Percentiles rank a stretch among this genome's conserved stretches.
These are phyloP conservation scores for Waltiozyma sp. DNA, from an alignment of 1,139 yeast species.

Conservation along the genomic window DNA sequence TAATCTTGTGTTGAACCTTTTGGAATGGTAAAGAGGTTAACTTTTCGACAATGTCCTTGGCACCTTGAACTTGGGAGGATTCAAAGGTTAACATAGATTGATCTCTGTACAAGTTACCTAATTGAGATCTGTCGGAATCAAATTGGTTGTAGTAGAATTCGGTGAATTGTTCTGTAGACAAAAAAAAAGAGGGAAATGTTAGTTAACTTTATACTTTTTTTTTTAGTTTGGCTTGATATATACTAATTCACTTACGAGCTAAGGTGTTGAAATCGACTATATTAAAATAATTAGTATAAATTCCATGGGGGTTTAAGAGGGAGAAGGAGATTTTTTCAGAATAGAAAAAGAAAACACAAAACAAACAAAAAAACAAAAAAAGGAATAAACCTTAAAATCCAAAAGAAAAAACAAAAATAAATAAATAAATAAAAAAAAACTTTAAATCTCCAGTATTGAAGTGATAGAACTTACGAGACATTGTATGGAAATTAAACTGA, in stretches of 20 bases:
- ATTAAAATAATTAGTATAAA: constrained; percentile 4
- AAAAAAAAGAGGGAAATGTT: background rate
- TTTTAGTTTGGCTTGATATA: too few species aligned
- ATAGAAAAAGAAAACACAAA: too few species aligned
- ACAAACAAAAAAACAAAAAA: too few species aligned
- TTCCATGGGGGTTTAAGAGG: too few species aligned
- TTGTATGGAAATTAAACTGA: constrained; percentile 1
- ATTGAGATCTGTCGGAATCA: constrained; percentile 83
- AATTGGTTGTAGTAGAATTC: constrained; percentile 92
- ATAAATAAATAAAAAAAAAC: too few species aligned
- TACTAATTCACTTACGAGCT: constrained; percentile 20
- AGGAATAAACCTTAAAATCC: too few species aligned
- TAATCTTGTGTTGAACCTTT: constrained; percentile 85
- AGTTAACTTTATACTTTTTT: background rate
- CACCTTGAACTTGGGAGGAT: constrained; percentile 89
- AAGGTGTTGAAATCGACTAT: constrained; percentile 58
- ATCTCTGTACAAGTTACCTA: constrained; percentile 91
- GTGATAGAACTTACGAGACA: constrained; percentile 6
- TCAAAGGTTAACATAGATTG: constrained; percentile 97
- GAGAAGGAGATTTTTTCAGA: too few species aligned
- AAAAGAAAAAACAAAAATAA: too few species aligned
- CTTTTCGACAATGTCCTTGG: constrained; percentile 85
- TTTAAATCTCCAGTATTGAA: too few species aligned
- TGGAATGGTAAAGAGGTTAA: constrained; percentile 78
- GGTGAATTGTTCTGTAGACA: constrained; percentile 63